A percentile compares a stretch with the other conserved stretches of the same genome.
Conservation (phyloP, 2,329 filamentous ascomycete genomes). For the Botrytis fragariae region DNA sequence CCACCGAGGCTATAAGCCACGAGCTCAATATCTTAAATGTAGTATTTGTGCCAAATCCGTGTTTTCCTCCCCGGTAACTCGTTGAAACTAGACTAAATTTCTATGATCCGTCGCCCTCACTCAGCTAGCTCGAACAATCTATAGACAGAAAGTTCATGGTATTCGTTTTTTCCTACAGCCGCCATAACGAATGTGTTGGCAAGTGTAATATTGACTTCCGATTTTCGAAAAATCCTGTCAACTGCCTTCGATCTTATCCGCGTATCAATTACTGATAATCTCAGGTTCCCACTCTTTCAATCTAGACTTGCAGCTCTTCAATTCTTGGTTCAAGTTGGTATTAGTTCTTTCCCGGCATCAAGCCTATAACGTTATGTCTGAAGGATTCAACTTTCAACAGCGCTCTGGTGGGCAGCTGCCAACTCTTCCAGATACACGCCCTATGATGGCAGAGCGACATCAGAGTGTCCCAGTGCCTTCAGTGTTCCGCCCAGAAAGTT, state of each 20-base stretch:
- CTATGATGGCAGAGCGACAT: slow-evolving; percentile 23
- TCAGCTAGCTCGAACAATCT: not conserved
- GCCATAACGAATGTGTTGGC: slow-evolving; percentile 11
- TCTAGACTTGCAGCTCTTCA: not conserved
- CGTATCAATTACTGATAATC: slow-evolving; percentile 4
- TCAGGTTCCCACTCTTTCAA: not conserved
- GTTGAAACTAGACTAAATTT: not conserved
- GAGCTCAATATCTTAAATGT: slow-evolving; percentile 7
- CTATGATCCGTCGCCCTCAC: not conserved
- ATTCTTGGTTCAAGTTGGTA: not conserved
- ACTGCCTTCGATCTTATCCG: not conserved
- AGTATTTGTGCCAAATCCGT: not conserved
- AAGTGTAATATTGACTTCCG: slow-evolving; percentile 15
- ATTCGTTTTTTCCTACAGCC: not conserved
- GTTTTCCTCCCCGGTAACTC: not conserved
- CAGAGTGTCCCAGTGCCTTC: slow-evolving; percentile 9
- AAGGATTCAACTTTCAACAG: slow-evolving; percentile 19
- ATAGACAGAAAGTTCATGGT: not conserved
- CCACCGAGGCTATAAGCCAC: not conserved
- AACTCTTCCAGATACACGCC: slow-evolving; percentile 1
- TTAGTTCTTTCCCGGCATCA: not conserved
- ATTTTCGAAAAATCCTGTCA: not conserved
- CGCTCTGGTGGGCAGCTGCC: not conserved
- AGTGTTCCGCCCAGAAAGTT: slow-evolving; percentile 5
- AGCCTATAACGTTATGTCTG: slow-evolving; percentile 7